Conservation (phyloP, 805 yeast genomes). For the Scheffersomyces amazonensis region DNA sequence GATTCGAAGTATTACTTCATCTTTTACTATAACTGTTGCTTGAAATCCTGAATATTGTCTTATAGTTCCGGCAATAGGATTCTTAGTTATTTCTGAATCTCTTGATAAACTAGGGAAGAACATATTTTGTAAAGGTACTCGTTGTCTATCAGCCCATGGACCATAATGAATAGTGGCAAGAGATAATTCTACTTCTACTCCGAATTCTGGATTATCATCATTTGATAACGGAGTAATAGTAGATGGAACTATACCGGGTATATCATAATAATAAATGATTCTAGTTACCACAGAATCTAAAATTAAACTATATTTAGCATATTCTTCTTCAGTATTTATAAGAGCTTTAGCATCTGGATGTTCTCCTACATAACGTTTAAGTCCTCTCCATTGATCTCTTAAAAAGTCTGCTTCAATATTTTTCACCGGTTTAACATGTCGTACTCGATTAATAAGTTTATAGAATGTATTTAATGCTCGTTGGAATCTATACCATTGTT, state of each 20-base stretch:
- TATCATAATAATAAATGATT: constrained; percentile 66
- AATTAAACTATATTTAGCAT: constrained; percentile 75
- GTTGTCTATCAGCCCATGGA: constrained; percentile 93
- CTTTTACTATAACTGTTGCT: constrained; percentile 53
- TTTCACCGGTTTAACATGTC: constrained; percentile 2
- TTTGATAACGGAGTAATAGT: background rate
- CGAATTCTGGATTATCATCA: constrained; percentile 33
- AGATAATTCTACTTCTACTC: constrained; percentile 56
- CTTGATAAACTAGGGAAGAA: constrained; percentile 67
- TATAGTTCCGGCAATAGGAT: constrained; percentile 43
- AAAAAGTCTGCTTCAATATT: background rate
- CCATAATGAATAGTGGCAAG: constrained; percentile 79
- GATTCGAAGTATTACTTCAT: constrained; percentile 65
- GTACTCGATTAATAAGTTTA: constrained; percentile 3
- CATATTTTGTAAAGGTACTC: constrained; percentile 59
- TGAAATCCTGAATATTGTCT: constrained; percentile 60
- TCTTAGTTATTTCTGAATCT: constrained; percentile 41
- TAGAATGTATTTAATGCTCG: constrained; percentile 11
- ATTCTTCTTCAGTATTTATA: constrained; percentile 54
- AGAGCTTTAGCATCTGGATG: constrained; percentile 23
- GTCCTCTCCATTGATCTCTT: constrained; percentile 62
- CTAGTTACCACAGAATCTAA: constrained; percentile 56
- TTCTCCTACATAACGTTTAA: constrained; percentile 61
- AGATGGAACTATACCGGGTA: constrained; percentile 49
- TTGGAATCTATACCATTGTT: constrained; percentile 20